phyloP scores from a whole-genome alignment of 768 basidiomycete species.

The Fomitopsis serialis region DNA sequence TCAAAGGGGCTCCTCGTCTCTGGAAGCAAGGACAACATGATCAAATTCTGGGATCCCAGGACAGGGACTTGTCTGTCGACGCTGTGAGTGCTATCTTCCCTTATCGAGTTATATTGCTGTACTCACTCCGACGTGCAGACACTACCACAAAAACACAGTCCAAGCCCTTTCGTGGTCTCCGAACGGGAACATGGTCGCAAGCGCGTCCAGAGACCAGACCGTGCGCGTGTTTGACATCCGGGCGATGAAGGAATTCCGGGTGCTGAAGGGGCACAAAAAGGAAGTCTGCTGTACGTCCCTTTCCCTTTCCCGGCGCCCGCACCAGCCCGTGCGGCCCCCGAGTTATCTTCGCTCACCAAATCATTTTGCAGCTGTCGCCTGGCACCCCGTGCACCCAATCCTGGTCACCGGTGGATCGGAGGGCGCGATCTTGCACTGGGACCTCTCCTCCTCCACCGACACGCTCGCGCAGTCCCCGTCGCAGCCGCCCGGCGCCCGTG shows the following conservation, averaged over 20 bases:
- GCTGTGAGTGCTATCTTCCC: conserved; percentile 46
- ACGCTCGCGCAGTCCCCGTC: conserved; percentile 26
- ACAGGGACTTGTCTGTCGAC: conserved; percentile 89
- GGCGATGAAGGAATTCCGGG: conserved; percentile 92
- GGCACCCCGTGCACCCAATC: conserved; percentile 93
- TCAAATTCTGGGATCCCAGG: conserved; percentile 99
- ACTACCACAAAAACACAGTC: conserved; percentile 96
- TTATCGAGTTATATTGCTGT: background rate
- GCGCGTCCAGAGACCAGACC: conserved; percentile 91
- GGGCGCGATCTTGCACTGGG: conserved; percentile 93
- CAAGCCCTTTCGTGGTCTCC: conserved; percentile 93
- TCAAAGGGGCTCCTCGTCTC: conserved; percentile 92
- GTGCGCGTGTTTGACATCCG: conserved; percentile 97
- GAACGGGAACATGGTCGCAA: conserved; percentile 90
- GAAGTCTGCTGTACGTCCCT: conserved; percentile 86
- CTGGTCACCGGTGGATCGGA: conserved; percentile 93
- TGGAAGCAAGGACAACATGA: conserved; percentile 95
- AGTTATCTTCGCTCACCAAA: background rate
- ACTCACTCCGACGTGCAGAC: conserved; percentile 39
- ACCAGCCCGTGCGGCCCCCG: background rate
- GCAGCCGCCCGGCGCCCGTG: conserved; percentile 51
- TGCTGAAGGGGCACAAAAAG: conserved; percentile 95
- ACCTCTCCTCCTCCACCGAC: conserved; percentile 62
- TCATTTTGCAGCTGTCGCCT: conserved; percentile 64
- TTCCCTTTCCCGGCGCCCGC: background rate